These are phyloP conservation scores for Aspergillaceae sp. DNA, from an alignment of 2,329 filamentous ascomycete genomes.

Conservation along the genomic window DNA sequence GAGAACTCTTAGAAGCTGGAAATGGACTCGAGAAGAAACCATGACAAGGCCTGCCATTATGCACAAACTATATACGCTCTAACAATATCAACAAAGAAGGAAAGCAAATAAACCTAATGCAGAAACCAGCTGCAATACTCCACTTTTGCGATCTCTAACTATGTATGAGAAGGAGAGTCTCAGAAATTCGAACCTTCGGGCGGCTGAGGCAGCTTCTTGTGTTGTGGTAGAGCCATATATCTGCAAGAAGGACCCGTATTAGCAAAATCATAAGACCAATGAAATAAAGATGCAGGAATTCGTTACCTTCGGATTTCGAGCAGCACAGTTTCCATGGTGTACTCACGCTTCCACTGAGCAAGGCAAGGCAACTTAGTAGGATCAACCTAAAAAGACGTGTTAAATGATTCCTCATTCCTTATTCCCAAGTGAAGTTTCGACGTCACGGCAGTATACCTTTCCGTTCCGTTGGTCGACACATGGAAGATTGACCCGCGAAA, in stretches of 20 bases:
- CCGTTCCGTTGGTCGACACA: constrained; percentile 78
- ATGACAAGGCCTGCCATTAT: constrained; percentile 27
- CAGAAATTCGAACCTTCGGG: constrained; percentile 67
- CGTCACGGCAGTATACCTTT: constrained; percentile 42
- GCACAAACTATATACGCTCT: constrained; percentile 33
- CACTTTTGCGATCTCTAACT: constrained; percentile 11
- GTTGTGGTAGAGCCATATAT: constrained; percentile 82
- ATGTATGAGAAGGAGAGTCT: constrained; percentile 12
- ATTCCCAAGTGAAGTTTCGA: too few species aligned
- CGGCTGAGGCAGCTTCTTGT: constrained; percentile 95
- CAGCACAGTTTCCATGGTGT: constrained; percentile 89
- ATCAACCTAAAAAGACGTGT: constrained; percentile 54
- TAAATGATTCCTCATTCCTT: too few species aligned
- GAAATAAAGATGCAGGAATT: neutral
- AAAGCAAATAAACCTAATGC: constrained; percentile 14
- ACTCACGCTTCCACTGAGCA: constrained; percentile 81
- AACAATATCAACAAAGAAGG: constrained; percentile 14
- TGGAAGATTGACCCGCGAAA: constrained; percentile 92
- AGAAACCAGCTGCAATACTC: constrained; percentile 24
- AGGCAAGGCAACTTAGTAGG: constrained; percentile 75
- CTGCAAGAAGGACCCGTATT: constrained; percentile 38
- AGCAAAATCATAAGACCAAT: neutral
- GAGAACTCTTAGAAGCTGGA: too few species aligned
- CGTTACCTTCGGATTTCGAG: constrained; percentile 72
- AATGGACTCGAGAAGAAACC: constrained; percentile 15